These are phyloP conservation scores for Ceratocystis eucalypticola DNA, from an alignment of 2,329 filamentous ascomycete genomes.

Conservation along the genomic window DNA sequence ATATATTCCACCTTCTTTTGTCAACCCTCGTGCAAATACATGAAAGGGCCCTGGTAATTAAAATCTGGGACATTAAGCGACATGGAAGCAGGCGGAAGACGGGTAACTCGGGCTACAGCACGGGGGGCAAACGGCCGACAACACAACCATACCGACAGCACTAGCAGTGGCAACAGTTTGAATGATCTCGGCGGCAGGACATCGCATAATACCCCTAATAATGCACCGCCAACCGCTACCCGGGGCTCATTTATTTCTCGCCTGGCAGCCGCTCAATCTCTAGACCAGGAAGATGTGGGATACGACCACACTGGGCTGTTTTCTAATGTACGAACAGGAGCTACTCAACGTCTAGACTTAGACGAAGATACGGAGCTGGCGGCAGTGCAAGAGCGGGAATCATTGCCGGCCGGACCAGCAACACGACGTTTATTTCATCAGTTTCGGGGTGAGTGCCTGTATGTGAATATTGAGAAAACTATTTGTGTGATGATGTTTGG, in stretches of 20 bases:
- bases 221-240: neutral
- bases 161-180: neutral
- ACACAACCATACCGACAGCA: neutral
- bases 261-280: conserved; percentile 4
- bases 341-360: neutral
- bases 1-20: neutral
- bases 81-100: conserved; percentile 2
- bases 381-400: neutral
- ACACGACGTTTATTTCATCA: conserved; percentile 15
- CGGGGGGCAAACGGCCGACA: neutral
- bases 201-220: neutral
- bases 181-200: neutral
- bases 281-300: neutral
- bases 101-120: conserved; percentile 12
- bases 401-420: neutral
- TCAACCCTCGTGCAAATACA: neutral
- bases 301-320: conserved; percentile 4
- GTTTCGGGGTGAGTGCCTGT: conserved; percentile 11
- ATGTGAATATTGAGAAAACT: neutral
- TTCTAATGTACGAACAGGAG: neutral
- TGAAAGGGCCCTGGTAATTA: neutral
- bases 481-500: neutral
- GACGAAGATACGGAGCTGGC: conserved; percentile 9
- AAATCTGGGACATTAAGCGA: neutral
- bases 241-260: conserved; percentile 10